Conservation (phyloP, 257 asterid species). For the Craterostigma plantagineum region DNA sequence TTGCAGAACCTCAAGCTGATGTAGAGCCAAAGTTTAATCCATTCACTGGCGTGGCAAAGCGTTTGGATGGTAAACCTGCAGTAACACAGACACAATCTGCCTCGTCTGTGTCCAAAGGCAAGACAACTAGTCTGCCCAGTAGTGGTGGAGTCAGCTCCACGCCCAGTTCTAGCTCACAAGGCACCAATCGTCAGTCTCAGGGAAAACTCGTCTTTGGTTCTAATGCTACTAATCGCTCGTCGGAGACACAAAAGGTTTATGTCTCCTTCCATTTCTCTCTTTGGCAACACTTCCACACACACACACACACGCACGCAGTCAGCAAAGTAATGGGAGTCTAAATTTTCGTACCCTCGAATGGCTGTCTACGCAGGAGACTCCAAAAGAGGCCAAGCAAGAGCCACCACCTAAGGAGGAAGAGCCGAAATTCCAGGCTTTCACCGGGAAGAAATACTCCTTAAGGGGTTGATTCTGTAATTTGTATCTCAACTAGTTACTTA, state of each 20-base stretch:
- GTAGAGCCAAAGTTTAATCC: constrained; percentile 69
- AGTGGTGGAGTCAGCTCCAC: constrained; percentile 23
- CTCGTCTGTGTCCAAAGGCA: constrained; percentile 25
- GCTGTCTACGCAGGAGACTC: constrained; percentile 31
- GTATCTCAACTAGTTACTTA: background rate
- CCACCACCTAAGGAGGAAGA: constrained; percentile 69
- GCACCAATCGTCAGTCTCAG: constrained; percentile 50
- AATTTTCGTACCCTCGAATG: constrained; percentile 6
- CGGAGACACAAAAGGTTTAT: constrained; percentile 39
- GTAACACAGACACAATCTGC: constrained; percentile 36
- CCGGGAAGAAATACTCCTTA: constrained; percentile 59
- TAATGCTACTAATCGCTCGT: constrained; percentile 31
- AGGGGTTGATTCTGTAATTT: constrained; percentile 38
- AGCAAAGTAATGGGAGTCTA: too few relatives aligned
- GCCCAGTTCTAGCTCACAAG: constrained; percentile 53
- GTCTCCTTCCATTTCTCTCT: too few relatives aligned
- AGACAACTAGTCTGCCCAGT: constrained; percentile 19
- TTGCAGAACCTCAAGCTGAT: constrained; percentile 39
- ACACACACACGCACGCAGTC: too few relatives aligned
- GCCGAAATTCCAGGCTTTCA: constrained; percentile 50
- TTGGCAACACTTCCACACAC: too few relatives aligned
- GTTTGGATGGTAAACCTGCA: constrained; percentile 81
- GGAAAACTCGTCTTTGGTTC: constrained; percentile 96
- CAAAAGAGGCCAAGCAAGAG: constrained; percentile 51
- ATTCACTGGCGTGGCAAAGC: constrained; percentile 64